phyloP scores from a whole-genome alignment of 495 filamentous ascomycete genomes.

The Penicilliopsis zonata region DNA sequence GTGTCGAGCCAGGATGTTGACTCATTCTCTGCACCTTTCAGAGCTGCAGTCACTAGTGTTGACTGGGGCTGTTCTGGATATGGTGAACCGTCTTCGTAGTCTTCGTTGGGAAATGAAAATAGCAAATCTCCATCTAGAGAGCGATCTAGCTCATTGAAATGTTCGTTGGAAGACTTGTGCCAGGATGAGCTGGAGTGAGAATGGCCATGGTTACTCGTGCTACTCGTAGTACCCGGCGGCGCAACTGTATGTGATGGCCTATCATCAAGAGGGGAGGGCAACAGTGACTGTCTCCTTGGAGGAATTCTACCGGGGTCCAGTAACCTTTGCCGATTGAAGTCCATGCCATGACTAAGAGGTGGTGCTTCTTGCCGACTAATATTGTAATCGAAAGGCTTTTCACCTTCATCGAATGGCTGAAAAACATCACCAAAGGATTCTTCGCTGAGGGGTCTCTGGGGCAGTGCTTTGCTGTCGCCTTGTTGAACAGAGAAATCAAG shows the following conservation, averaged over 20 bases:
- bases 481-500: conserved; percentile 46
- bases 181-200: conserved; percentile 4
- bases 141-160: conserved; percentile 5
- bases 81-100: background rate
- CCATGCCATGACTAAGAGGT: background rate
- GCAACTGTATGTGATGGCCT: conserved; percentile 7
- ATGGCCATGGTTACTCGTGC: conserved; percentile 1
- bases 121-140: conserved; percentile 1
- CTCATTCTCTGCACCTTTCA: conserved; percentile 48
- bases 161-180: conserved; percentile 1
- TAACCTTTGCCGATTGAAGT: conserved; percentile 4
- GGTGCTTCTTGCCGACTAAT: too few relatives aligned
- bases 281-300: conserved; percentile 28
- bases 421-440: conserved; percentile 44
- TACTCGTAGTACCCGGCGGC: conserved; percentile 1
- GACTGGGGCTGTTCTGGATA: conserved; percentile 14
- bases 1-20: conserved; percentile 92
- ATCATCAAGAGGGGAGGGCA: conserved; percentile 19
- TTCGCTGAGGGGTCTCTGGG: conserved; percentile 63
- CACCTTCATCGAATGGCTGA: conserved; percentile 34
- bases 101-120: background rate
- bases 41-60: conserved; percentile 11
- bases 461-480: conserved; percentile 57
- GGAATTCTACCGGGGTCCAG: conserved; percentile 16
- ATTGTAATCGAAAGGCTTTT: conserved; percentile 18